A percentile compares a stretch with the other conserved stretches of the same genome.
phyloP scores from a whole-genome alignment of 176 grass and related monocot genomes.

The Carex kokanica region DNA sequence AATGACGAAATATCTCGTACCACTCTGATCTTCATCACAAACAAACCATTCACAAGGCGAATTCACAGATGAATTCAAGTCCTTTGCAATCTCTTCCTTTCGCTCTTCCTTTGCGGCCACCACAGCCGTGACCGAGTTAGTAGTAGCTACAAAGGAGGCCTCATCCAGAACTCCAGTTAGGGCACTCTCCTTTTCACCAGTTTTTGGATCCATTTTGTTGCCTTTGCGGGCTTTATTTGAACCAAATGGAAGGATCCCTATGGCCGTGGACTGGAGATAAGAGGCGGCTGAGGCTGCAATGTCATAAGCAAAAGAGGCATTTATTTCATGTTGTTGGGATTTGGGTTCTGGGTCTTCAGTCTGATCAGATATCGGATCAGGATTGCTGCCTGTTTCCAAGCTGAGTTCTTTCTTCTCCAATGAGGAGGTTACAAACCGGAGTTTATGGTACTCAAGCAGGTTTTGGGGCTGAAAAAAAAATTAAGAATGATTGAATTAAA shows the following conservation, averaged over 20 bases:
- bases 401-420: constrained; percentile 44
- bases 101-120: constrained; percentile 85
- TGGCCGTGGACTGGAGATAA: constrained; percentile 53
- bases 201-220: constrained; percentile 13
- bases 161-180: constrained; percentile 46
- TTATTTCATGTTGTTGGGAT: constrained; percentile 32
- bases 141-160: constrained; percentile 69
- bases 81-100: constrained; percentile 70
- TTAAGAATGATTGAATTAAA: not conserved
- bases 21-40: constrained; percentile 61
- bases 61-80: constrained; percentile 68
- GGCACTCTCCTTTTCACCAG: constrained; percentile 23
- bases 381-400: constrained; percentile 14
- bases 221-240: constrained; percentile 23
- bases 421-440: constrained; percentile 70
- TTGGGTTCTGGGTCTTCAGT: not conserved
- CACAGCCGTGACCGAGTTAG: constrained; percentile 83
- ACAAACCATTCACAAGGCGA: constrained; percentile 79
- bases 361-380: constrained; percentile 15
- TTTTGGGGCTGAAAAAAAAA: constrained; percentile 49
- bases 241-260: constrained; percentile 56
- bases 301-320: constrained; percentile 50
- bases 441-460: constrained; percentile 42
- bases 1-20: constrained; percentile 88
- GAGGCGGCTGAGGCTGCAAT: constrained; percentile 68